Percentiles rank a stretch among this genome's conserved stretches.
Conservation (phyloP, 768 basidiomycete species). For the Serendipita indica region DNA sequence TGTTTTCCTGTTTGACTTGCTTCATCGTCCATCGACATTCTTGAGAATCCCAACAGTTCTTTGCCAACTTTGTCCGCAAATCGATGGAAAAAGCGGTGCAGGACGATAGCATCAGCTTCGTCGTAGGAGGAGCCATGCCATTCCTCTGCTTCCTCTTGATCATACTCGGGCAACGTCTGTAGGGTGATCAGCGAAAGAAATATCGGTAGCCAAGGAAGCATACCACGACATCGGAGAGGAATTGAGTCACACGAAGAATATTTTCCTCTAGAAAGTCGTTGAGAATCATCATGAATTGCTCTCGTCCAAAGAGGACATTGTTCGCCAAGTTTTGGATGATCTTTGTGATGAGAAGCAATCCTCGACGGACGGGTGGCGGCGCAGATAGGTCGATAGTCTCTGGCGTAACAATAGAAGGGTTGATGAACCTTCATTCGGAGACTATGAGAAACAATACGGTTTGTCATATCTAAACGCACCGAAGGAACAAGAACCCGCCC, state of each 20-base stretch:
- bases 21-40: constrained; percentile 27
- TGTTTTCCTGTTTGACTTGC: constrained; percentile 51
- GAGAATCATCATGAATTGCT: constrained; percentile 66
- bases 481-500: constrained; percentile 83
- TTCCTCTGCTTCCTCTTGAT: constrained; percentile 35
- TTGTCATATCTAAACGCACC: constrained; percentile 29
- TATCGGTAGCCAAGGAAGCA: constrained; percentile 16
- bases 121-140: constrained; percentile 65
- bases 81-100: constrained; percentile 72
- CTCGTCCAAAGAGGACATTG: constrained; percentile 86
- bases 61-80: constrained; percentile 81
- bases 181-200: not conserved
- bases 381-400: constrained; percentile 72
- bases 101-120: constrained; percentile 67
- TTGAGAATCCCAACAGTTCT: constrained; percentile 60
- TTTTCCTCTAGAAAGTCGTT: constrained; percentile 62
- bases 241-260: constrained; percentile 58
- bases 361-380: constrained; percentile 51
- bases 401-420: constrained; percentile 77
- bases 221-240: constrained; percentile 63
- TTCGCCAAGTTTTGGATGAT: constrained; percentile 89
- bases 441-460: not conserved
- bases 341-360: constrained; percentile 77
- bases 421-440: constrained; percentile 56
- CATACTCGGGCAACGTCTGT: constrained; percentile 8